phyloP scores from a whole-genome alignment of 495 filamentous ascomycete genomes.

The Penicillium arizonense region DNA sequence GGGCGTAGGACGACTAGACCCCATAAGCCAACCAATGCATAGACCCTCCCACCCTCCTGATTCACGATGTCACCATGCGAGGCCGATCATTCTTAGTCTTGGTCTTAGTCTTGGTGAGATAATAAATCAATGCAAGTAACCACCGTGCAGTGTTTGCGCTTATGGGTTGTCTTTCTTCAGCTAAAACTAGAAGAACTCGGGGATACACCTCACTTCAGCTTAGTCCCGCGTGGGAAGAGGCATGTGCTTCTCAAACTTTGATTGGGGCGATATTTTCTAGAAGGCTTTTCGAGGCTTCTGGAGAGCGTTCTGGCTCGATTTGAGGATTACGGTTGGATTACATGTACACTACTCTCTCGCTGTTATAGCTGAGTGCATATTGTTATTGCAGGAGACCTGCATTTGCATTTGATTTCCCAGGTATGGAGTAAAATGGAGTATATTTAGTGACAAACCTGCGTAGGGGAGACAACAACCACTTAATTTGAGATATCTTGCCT shows the following conservation, averaged over 20 bases:
- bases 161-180: background rate
- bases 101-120: background rate
- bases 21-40: background rate
- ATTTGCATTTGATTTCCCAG: slow-evolving; percentile 4
- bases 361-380: background rate
- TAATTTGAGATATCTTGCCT: too few species aligned
- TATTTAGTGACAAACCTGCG: background rate
- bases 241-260: slow-evolving; percentile 1
- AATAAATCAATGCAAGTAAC: too few species aligned
- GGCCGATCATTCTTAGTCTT: slow-evolving; percentile 13
- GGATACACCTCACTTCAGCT: background rate
- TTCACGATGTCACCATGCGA: slow-evolving; percentile 14
- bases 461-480: background rate
- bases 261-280: background rate
- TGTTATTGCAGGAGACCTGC: slow-evolving; percentile 9
- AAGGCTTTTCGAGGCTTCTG: slow-evolving; percentile 1
- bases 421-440: background rate
- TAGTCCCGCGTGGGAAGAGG: background rate
- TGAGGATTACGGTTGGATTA: too few species aligned
- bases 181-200: too few species aligned
- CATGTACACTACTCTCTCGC: too few species aligned
- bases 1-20: background rate
- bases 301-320: background rate
- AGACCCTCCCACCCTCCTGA: slow-evolving; percentile 6
- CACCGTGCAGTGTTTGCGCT: background rate